Conservation (phyloP, 2,329 filamentous ascomycete genomes). For the Colletotrichum agaves region DNA sequence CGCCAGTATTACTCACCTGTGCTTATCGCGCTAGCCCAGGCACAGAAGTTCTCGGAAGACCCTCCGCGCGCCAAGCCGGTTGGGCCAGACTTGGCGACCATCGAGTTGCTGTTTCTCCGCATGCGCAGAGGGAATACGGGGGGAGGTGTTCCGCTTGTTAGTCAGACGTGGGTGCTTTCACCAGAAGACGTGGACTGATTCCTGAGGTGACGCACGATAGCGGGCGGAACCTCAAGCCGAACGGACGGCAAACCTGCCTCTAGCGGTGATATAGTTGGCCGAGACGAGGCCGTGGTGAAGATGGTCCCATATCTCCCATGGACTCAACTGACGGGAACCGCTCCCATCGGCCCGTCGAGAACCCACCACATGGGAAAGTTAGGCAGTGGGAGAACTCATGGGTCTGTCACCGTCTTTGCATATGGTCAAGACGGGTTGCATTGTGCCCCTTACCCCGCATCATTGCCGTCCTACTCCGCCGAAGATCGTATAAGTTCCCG, state of each 20-base stretch:
- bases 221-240: neutral
- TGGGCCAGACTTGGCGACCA: slow-evolving; percentile 2
- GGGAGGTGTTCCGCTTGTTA: neutral
- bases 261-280: neutral
- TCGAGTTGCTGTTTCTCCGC: neutral
- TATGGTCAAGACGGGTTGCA: neutral
- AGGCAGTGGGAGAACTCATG: neutral
- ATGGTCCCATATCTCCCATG: neutral
- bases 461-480: neutral
- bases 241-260: slow-evolving; percentile 12
- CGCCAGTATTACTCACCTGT: neutral
- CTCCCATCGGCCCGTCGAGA: slow-evolving; percentile 20
- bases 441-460: slow-evolving; percentile 2
- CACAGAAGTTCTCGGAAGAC: slow-evolving; percentile 30
- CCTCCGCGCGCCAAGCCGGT: slow-evolving; percentile 25
- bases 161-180: neutral
- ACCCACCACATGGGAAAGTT: slow-evolving; percentile 9
- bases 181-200: too few relatives aligned
- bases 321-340: neutral
- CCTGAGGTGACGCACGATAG: neutral
- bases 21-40: slow-evolving; percentile 25
- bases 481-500: slow-evolving; percentile 12
- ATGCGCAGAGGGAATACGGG: neutral
- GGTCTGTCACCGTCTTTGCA: neutral
- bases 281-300: neutral